phyloP scores from a whole-genome alignment of 2,329 filamentous ascomycete genomes.

The Talaromyces marneffei region DNA sequence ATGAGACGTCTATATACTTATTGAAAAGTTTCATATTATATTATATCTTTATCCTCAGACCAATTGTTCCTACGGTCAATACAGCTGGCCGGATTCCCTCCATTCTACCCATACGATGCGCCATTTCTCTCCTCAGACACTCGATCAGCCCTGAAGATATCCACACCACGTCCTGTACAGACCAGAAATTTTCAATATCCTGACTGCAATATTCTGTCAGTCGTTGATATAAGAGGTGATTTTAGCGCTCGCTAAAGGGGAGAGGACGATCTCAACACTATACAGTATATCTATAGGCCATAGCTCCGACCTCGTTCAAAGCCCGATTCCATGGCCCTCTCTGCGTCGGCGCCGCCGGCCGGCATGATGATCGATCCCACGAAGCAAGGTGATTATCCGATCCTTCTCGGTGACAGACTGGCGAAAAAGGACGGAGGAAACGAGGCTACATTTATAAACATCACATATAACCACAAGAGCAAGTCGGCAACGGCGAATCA shows the following conservation, averaged over 20 bases:
- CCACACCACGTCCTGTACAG: not conserved
- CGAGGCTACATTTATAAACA: conserved; percentile 30
- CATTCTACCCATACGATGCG: not conserved
- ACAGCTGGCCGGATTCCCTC: not conserved
- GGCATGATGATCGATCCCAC: conserved; percentile 38
- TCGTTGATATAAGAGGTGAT: not conserved
- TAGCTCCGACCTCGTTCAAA: not conserved
- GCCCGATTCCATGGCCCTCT: conserved; percentile 27
- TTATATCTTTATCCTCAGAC: not conserved
- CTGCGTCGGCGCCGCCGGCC: conserved; percentile 17
- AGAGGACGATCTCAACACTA: not conserved
- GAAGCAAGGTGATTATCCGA: conserved; percentile 43
- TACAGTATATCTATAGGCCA: not conserved
- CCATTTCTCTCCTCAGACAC: not conserved
- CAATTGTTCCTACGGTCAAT: not conserved
- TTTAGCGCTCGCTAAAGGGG: not conserved
- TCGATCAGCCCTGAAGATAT: not conserved
- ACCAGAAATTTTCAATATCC: not conserved
- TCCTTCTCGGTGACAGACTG: conserved; percentile 41
- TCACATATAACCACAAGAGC: conserved; percentile 44
- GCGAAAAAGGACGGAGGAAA: conserved; percentile 23
- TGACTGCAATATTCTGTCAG: not conserved
- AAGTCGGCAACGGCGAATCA: conserved; percentile 37
- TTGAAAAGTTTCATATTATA: not conserved
- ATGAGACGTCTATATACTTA: not conserved